These are phyloP conservation scores for Colletotrichum scovillei DNA, from an alignment of 2,329 filamentous ascomycete species.

Conservation along the genomic window DNA sequence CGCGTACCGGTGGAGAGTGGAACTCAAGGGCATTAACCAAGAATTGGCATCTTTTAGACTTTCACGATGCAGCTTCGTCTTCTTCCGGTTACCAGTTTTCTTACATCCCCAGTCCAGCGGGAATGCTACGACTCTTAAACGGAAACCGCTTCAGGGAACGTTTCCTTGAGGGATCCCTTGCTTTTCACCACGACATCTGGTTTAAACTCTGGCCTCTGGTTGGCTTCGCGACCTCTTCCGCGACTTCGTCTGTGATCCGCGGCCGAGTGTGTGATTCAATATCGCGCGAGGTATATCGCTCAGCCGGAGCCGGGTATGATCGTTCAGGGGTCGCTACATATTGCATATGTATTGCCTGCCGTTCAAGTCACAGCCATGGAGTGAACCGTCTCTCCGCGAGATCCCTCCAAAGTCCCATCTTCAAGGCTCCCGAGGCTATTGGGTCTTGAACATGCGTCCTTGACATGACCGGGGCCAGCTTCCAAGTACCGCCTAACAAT, in stretches of 20 bases:
- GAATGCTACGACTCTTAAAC: background rate
- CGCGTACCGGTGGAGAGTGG: background rate
- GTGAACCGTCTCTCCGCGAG: background rate
- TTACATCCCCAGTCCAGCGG: background rate
- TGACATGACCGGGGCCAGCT: no score
- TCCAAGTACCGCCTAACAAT: constrained; percentile 26
- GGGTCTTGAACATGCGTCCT: background rate
- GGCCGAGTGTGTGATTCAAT: background rate
- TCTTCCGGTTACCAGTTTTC: no score
- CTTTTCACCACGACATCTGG: background rate
- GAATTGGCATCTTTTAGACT: background rate
- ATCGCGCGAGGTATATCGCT: background rate
- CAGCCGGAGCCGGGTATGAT: constrained; percentile 12
- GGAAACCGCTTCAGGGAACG: constrained; percentile 11
- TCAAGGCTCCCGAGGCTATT: background rate
- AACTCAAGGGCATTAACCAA: background rate
- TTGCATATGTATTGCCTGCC: constrained; percentile 15
- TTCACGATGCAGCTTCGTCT: background rate
- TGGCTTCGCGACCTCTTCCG: no score
- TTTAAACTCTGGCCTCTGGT: background rate
- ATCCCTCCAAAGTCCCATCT: background rate
- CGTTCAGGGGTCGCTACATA: constrained; percentile 17
- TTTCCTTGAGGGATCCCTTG: constrained; percentile 6
- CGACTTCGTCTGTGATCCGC: no score
- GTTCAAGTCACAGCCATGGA: constrained; percentile 1